A percentile compares a stretch with the other conserved stretches of the same genome.
phyloP scores from a whole-genome alignment of 108 stramenopile species.

The Asterionellopsis glacialis region DNA sequence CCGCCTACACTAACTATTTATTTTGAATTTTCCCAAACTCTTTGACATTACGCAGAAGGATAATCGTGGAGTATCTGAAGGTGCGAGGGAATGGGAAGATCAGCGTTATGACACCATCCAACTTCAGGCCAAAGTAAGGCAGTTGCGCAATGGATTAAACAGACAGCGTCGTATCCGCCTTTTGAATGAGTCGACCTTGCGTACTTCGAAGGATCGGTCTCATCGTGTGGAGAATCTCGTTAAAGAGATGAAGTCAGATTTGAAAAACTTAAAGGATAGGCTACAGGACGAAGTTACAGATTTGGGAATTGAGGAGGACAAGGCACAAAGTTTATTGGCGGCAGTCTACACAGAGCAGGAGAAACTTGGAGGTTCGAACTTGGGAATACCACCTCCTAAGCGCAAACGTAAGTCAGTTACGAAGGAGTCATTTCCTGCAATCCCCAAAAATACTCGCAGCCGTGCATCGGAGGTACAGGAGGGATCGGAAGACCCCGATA shows the following conservation, averaged over 20 bases:
- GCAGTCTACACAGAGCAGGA: background rate
- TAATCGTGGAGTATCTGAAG: constrained; percentile 48
- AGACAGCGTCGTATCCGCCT: constrained; percentile 68
- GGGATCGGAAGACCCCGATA: too few species aligned
- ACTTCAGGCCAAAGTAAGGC: constrained; percentile 48
- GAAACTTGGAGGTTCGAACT: background rate
- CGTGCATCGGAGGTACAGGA: too few species aligned
- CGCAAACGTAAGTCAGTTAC: too few species aligned
- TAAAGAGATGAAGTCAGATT: constrained; percentile 74
- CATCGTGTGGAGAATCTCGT: constrained; percentile 56
- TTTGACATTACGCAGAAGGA: constrained; percentile 13
- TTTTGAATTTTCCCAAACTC: background rate
- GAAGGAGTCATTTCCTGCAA: too few species aligned
- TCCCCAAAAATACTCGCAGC: too few species aligned
- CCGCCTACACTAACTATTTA: background rate
- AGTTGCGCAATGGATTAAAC: constrained; percentile 57
- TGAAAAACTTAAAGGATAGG: constrained; percentile 59
- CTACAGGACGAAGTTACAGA: constrained; percentile 63
- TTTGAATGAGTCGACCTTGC: constrained; percentile 57
- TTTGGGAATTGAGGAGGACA: constrained; percentile 21
- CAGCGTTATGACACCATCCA: constrained; percentile 42
- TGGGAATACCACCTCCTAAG: too few species aligned
- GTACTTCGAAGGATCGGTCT: constrained; percentile 43
- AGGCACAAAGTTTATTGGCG: background rate
- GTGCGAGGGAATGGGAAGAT: constrained; percentile 51